phyloP scores from a whole-genome alignment of 345 rosid species.

The Laguncularia racemosa region DNA sequence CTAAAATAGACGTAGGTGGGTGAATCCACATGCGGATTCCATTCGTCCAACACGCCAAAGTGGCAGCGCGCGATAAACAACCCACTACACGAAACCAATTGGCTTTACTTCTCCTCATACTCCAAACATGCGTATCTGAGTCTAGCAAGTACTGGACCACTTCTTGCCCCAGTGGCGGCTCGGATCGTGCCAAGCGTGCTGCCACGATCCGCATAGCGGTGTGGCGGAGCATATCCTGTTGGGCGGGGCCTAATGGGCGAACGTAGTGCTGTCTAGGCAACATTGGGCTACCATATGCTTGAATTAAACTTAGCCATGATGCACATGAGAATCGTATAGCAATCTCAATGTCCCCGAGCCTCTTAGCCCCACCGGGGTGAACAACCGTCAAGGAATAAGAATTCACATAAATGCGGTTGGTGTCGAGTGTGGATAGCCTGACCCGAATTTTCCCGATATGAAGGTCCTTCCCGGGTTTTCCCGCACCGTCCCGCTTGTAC shows the following conservation, averaged over 20 bases:
- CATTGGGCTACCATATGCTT: constrained; percentile 66
- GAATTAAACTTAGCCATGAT: constrained; percentile 67
- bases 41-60: constrained; percentile 60
- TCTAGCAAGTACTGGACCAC: constrained; percentile 83
- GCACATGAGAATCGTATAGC: constrained; percentile 73
- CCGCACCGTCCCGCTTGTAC: constrained; percentile 53
- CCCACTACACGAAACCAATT: constrained; percentile 82
- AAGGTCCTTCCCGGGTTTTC: constrained; percentile 47
- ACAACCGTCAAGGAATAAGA: constrained; percentile 50
- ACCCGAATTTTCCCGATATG: constrained; percentile 63
- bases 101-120: constrained; percentile 89
- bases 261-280: constrained; percentile 81
- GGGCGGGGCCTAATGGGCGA: constrained; percentile 62
- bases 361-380: constrained; percentile 69
- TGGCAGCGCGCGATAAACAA: constrained; percentile 52
- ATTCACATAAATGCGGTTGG: constrained; percentile 57
- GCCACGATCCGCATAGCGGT: constrained; percentile 84
- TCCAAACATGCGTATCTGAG: constrained; percentile 79
- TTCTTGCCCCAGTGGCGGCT: constrained; percentile 76
- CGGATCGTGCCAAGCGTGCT: constrained; percentile 58
- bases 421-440: constrained; percentile 74
- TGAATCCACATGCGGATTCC: constrained; percentile 70
- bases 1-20: constrained; percentile 58
- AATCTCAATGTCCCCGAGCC: constrained; percentile 85
- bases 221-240: constrained; percentile 76